Base-by-base conservation (phyloP, 495 filamentous ascomycete genomes). In the Hypoxylon fragiforme region DNA sequence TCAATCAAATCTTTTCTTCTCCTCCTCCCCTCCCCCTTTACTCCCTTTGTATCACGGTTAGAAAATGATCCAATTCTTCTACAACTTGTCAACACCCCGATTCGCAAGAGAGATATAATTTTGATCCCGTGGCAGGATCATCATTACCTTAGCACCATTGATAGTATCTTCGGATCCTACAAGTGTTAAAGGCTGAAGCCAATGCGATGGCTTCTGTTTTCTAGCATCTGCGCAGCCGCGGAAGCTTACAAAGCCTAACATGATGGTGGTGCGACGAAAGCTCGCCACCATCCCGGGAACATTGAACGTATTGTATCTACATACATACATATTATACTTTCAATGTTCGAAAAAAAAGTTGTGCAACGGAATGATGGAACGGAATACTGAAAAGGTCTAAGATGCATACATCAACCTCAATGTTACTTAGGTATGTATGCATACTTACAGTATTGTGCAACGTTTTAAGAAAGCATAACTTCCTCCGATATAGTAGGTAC, bases 241-340 rank as follows among this genome's bases (percentile, higher is more conserved):
- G n/a, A n/a, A 42, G 50, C 37, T 56, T 47, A 35, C 37, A 4
- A 31, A 52, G 37, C 31, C 51, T 61, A 52, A 47, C 47, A 28
- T 56, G 57, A 61, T 61, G 43, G 57, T 61, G 57, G 57, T 61
- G 51, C 57, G 57, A 61, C 38, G 16, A 9, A 39, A 42, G 41
- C 50, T 61, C 51, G 51, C 57, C 57, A 61, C 57, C 22, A 24
- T 61, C 36, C 51, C 41, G 51, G 30, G 48, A 45, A 50, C 44
- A 24, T 49, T n/a, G n/a, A n/a, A n/a, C n/a, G n/a, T n/a, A n/a
- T n/a, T n/a, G n/a, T n/a, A n/a, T n/a, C n/a, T n/a, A n/a, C n/a
- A n/a, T n/a, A n/a, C n/a, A n/a, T n/a, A n/a, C n/a, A n/a, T n/a
- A n/a, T n/a, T n/a, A n/a, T n/a, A n/a, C n/a, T n/a, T n/a, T n/a